Base-by-base conservation (phyloP, 2,329 filamentous ascomycete genomes). In the Dendrostoma leiphaemia region DNA sequence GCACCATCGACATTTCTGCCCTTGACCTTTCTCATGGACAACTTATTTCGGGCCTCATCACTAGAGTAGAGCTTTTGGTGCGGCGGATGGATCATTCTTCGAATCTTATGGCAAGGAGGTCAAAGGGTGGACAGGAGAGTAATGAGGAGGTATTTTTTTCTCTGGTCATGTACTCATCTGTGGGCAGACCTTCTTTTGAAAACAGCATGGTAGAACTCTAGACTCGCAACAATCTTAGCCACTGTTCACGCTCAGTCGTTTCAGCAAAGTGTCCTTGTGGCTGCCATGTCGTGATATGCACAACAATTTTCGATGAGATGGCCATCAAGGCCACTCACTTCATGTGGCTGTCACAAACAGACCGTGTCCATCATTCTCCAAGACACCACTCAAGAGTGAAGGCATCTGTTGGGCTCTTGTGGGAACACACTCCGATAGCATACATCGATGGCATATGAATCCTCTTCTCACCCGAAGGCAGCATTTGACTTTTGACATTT, bases 201-300 rank as follows among this genome's bases (percentile, higher is more conserved):
- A 12, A 32, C 45, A 52, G 51, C 54, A 38, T 51, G 47, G 38
- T 54, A 54, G 35, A 47, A 24, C 35, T 50, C 43, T 57, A 57
- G 56, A 48, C 38, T 38, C 29, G 52, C 48, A 55, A 48, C 44
- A 48, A 52, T 55, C 24, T 51, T 58, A 57, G 44, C 44, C 41
- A 37, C 46, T 51, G 44, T 50, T 49, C 48, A 49, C 43, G 37
- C 31, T 55, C 29, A 58, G 6, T 29, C 45, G 52, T 34, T 28
- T 41, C 9, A n/a, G n/a, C 9, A 12, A n/a, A 24, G 21, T 15
- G 21, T 15, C 17, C n/a, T 21, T 17, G n/a, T 23, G 23, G 3
- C 34, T 24, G 24, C 17, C 2, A 10, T 40, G 24, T 32, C 12
- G 9, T 24, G 8, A 15, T 24, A 23, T 31, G 26, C 2, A 28